phyloP scores from a whole-genome alignment of 495 filamentous ascomycete species.

The Chaetomium tenue region DNA sequence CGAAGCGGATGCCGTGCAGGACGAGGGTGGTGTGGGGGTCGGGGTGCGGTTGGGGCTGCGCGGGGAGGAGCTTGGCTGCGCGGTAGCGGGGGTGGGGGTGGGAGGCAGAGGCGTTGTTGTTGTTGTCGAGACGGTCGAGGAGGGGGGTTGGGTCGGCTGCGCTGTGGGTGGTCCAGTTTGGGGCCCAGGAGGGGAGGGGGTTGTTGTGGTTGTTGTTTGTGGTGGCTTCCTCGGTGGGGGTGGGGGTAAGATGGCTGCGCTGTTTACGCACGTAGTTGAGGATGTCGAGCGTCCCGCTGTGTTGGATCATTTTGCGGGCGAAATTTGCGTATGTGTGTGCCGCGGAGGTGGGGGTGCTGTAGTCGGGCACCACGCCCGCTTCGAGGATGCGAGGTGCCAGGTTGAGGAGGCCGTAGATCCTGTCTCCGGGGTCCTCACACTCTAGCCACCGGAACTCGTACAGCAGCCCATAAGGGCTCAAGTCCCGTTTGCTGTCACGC shows the following conservation, averaged over 20 bases:
- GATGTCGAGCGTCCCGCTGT: neutral
- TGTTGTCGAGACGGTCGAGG: neutral
- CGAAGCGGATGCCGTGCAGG: neutral
- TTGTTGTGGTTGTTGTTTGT: neutral
- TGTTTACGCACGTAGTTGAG: neutral
- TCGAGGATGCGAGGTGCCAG: neutral
- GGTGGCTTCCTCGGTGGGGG: neutral
- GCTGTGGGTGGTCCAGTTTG: neutral
- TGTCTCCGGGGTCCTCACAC: neutral
- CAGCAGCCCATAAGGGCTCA: neutral
- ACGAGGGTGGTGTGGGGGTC: neutral
- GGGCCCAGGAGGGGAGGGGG: neutral
- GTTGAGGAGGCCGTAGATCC: neutral
- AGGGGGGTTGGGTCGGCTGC: neutral
- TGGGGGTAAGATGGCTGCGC: neutral
- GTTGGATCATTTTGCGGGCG: neutral
- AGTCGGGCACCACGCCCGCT: neutral
- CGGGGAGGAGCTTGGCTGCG: neutral
- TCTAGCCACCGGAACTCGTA: neutral
- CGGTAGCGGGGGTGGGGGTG: neutral
- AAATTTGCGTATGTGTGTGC: neutral
- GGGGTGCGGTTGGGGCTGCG: neutral
- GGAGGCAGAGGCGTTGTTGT: too few relatives aligned
- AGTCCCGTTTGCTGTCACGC: neutral
- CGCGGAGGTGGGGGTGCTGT: neutral